Conservation (phyloP, 176 grass and related monocot species). For the Tillandsia fasciculata region DNA sequence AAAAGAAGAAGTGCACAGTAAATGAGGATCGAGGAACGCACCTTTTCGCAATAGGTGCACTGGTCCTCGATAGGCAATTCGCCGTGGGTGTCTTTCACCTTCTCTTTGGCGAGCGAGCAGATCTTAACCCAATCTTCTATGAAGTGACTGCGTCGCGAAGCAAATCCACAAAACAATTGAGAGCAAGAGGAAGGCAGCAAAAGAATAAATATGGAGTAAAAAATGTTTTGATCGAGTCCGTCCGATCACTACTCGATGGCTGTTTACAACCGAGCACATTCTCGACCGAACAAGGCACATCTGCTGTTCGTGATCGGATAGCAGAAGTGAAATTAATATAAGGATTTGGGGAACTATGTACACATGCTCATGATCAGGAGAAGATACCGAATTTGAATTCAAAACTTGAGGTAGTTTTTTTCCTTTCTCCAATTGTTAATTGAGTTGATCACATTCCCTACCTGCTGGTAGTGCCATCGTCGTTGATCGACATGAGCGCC, state of each 20-base stretch:
- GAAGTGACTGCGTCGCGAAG: slow-evolving; percentile 34
- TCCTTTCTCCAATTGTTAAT: neutral
- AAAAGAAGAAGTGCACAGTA: neutral
- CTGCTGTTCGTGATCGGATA: too few species aligned
- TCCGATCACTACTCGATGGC: too few species aligned
- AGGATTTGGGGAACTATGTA: too few species aligned
- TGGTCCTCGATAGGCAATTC: slow-evolving; percentile 33
- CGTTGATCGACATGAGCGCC: slow-evolving; percentile 53
- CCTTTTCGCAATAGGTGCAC: slow-evolving; percentile 64
- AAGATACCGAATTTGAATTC: too few species aligned
- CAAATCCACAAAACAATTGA: slow-evolving; percentile 1
- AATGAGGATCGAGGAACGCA: slow-evolving; percentile 3
- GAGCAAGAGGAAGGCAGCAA: neutral
- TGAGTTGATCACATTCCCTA: slow-evolving; percentile 22
- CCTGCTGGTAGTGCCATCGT: slow-evolving; percentile 28
- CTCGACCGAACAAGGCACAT: too few species aligned
- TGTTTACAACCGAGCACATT: too few species aligned
- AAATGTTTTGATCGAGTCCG: too few species aligned
- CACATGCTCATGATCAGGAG: too few species aligned
- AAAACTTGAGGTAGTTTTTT: too few species aligned
- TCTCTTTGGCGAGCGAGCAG: slow-evolving; percentile 35
- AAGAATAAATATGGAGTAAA: too few species aligned
- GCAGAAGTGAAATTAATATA: too few species aligned
- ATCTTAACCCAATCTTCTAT: slow-evolving; percentile 75
- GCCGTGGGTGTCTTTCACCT: slow-evolving; percentile 34